phyloP scores from a whole-genome alignment of 1,139 yeast genomes.

The Scheffersomyces illinoinensis region DNA sequence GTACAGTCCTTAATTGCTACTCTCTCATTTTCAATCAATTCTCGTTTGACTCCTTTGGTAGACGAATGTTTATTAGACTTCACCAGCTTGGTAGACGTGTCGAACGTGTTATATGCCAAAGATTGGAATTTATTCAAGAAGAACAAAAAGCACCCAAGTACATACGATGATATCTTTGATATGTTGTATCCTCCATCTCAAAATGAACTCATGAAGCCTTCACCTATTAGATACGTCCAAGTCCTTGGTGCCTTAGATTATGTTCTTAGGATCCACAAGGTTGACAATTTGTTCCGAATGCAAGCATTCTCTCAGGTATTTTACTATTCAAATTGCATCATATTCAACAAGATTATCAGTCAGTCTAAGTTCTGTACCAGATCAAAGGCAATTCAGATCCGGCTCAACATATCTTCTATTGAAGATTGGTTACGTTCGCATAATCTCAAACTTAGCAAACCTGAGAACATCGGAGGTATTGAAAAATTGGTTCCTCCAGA shows the following conservation, averaged over 20 bases:
- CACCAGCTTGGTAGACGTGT: conserved; percentile 65
- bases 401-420: conserved; percentile 79
- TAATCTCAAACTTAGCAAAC: conserved; percentile 55
- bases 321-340: conserved; percentile 69
- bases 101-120: conserved; percentile 60
- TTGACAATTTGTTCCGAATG: conserved; percentile 71
- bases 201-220: conserved; percentile 67
- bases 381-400: conserved; percentile 82
- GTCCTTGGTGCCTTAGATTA: conserved; percentile 86
- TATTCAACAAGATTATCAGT: conserved; percentile 73
- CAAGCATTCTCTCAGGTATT: conserved; percentile 80
- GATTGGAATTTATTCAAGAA: conserved; percentile 76
- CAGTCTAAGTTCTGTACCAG: conserved; percentile 73
- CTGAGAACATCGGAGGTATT: conserved; percentile 32
- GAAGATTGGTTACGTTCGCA: conserved; percentile 94
- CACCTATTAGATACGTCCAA: conserved; percentile 84
- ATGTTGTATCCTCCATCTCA: conserved; percentile 75
- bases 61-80: conserved; percentile 67
- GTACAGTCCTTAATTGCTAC: conserved; percentile 64
- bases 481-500: conserved; percentile 16
- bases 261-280: conserved; percentile 78
- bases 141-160: conserved; percentile 43
- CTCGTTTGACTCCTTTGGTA: conserved; percentile 54
- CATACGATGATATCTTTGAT: conserved; percentile 68
- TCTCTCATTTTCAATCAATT: conserved; percentile 63